Base-by-base conservation (phyloP, 805 yeast species). In the Schwanniomyces polymorphus region DNA sequence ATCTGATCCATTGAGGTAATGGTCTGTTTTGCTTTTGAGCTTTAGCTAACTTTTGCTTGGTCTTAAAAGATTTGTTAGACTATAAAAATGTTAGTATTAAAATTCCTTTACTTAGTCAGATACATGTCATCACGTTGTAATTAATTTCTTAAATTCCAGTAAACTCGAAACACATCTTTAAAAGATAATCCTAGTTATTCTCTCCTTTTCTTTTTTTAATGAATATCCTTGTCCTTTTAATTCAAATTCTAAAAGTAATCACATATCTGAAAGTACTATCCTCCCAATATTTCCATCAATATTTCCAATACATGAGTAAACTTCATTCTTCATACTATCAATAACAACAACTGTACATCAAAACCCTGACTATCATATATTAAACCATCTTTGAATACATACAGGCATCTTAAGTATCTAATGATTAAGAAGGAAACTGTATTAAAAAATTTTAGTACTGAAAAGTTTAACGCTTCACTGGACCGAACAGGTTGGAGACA, bases 11-110 rank as follows among this genome's bases (percentile, higher is more conserved):
- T 82, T 91, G 97, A 71, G 99, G 99, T 78, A 92, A 87, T 75
- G 97, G 97, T 85, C 98, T 90, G 92, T 91, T 92, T 82, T 90
- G 97, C 83, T 91, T 92, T 76, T 85, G 85, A 75, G 97, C 97
- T 86, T 94, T 92, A 76, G 97, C 97, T 78, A 92, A 86, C 86
- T 91, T 94, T 84, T 91, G 94, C 90, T 92, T 92, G 80, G 87
- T 88, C 79, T 80, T 89, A 86, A 94, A 90, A 68, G 96, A 83
- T 83, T 92, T 92, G 81, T 91, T 91, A 74, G 94, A 85, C 92
- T 86, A 65, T 44, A 59, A 38, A 38, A 9, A 25, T 43, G 66
- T 64, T 64, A 68, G 76, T 72, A 67, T 33, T 9, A 37, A 3
- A 37, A 18, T 37, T n/a, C 14, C 14, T 21, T 12, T 18, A 7